A percentile compares a stretch with the other conserved stretches of the same genome.
Conservation (phyloP, 306 rosid species). For the Prunus padus region DNA sequence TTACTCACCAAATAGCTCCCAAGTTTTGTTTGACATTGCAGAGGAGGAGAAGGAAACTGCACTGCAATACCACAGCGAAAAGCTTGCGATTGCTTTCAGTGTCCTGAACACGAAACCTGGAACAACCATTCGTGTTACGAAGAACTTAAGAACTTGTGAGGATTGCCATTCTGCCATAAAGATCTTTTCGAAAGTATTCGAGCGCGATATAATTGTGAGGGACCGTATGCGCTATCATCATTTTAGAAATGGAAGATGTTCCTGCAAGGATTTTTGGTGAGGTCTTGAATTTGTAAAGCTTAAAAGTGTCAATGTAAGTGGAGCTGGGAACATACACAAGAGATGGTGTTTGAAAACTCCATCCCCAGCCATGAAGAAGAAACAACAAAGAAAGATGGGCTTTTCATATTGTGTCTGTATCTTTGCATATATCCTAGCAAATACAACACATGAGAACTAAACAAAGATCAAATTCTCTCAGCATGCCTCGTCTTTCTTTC, state of each 20-base stretch:
- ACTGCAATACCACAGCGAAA: conserved; percentile 49
- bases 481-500: too few relatives aligned
- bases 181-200: conserved; percentile 46
- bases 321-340: not conserved
- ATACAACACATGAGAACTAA: too few relatives aligned
- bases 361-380: too few relatives aligned
- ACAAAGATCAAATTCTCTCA: too few relatives aligned
- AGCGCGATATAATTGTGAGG: conserved; percentile 47
- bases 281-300: conserved; percentile 11
- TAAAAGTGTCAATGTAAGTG: not conserved
- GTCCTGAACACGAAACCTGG: conserved; percentile 49
- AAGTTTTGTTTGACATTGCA: conserved; percentile 43
- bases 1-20: conserved; percentile 48
- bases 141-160: conserved; percentile 63
- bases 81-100: conserved; percentile 64
- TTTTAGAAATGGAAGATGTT: conserved; percentile 52
- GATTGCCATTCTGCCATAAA: conserved; percentile 59
- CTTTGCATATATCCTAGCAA: too few relatives aligned
- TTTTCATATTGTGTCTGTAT: too few relatives aligned
- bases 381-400: too few relatives aligned
- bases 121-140: conserved; percentile 47
- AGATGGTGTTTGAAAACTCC: not conserved
- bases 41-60: conserved; percentile 68
- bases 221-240: conserved; percentile 62
- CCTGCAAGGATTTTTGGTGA: conserved; percentile 65